Percentiles rank a stretch among this genome's conserved stretches.
phyloP scores from a whole-genome alignment of 345 rosid species.

The Lepidium didymum region DNA sequence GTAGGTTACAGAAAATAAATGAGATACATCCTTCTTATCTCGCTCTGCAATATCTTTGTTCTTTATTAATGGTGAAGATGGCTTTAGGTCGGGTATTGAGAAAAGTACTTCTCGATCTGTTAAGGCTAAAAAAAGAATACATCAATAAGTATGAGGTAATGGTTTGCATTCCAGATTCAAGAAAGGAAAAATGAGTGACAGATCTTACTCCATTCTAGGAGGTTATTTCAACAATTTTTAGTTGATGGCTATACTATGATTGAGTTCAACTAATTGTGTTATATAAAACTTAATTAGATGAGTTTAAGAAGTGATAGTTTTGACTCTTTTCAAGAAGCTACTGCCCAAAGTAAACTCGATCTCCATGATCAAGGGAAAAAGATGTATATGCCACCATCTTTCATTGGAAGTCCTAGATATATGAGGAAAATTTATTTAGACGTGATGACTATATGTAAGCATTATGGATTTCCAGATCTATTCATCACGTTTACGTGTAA shows the following conservation, averaged over 20 bases:
- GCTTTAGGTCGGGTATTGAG: fast-evolving
- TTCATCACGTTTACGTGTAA: neutral
- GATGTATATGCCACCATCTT: neutral
- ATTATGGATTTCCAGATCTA: neutral
- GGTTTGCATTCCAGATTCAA: neutral
- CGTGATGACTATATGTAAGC: neutral
- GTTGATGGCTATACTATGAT: no score
- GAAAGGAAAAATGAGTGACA: neutral
- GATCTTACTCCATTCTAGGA: no score
- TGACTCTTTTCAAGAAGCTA: no score
- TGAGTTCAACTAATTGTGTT: no score
- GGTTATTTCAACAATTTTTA: no score
- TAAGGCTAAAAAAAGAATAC: no score
- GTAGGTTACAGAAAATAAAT: neutral
- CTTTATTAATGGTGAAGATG: neutral
- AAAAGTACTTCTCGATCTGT: neutral
- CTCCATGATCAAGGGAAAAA: no score
- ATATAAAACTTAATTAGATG: no score
- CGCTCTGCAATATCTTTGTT: neutral
- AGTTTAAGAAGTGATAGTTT: no score
- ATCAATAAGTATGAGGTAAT: neutral
- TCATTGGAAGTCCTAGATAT: neutral
- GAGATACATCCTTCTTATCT: neutral
- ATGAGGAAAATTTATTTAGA: neutral
- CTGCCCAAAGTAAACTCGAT: no score